Conservation (phyloP, 2,329 filamentous ascomycete genomes). For the Verticillium zaregamsianum region DNA sequence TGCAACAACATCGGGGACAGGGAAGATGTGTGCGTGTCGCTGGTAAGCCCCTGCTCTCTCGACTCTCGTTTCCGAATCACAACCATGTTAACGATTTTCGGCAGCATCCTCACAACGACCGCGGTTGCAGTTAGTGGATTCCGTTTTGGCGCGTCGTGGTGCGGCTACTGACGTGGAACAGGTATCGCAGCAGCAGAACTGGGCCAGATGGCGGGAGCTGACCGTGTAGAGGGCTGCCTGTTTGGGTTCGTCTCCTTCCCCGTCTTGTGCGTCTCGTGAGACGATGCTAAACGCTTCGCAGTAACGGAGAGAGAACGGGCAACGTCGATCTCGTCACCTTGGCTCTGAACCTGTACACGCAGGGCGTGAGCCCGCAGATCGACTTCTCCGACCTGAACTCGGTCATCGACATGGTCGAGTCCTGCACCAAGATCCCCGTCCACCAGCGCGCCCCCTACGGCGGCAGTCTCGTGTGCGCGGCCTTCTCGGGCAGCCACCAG, state of each 20-base stretch:
- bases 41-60: slow-evolving; percentile 28
- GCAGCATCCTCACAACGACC: slow-evolving; percentile 84
- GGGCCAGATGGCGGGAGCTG: slow-evolving; percentile 93
- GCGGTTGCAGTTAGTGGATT: slow-evolving; percentile 54
- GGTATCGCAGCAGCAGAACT: slow-evolving; percentile 86
- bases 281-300: not conserved
- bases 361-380: slow-evolving; percentile 78
- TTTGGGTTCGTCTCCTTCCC: slow-evolving; percentile 52
- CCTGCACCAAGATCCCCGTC: slow-evolving; percentile 91
- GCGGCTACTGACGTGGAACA: not conserved
- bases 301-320: slow-evolving; percentile 88
- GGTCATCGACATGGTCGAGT: slow-evolving; percentile 85
- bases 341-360: slow-evolving; percentile 90
- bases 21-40: slow-evolving; percentile 81
- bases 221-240: slow-evolving; percentile 88
- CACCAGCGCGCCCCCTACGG: slow-evolving; percentile 88
- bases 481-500: slow-evolving; percentile 89
- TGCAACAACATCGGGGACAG: slow-evolving; percentile 79
- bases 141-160: not conserved
- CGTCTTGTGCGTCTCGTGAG: no score
- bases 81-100: not conserved
- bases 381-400: slow-evolving; percentile 87
- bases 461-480: slow-evolving; percentile 85
- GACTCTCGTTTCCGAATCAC: not conserved
- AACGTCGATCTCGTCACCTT: slow-evolving; percentile 94